Evolutionary conservation across 2,329 filamentous ascomycete species (phyloP), one percentile per base, ranked within the genome.

Genomic region (Dichotomopilus funicola): DNA sequence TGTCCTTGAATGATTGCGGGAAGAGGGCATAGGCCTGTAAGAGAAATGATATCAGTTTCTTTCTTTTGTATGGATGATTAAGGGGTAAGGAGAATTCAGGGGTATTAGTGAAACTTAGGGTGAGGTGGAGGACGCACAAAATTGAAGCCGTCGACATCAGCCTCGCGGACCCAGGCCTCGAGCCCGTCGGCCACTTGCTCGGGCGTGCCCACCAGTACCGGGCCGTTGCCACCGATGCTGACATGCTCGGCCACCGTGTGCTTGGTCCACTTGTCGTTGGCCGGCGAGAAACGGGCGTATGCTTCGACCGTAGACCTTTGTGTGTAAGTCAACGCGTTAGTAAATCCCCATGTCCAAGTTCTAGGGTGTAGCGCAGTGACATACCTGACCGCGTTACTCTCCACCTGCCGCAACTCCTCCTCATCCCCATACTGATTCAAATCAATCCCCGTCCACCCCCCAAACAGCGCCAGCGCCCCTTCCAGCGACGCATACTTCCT

Each of bases 361-460:
- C 3, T 13, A 7, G 46, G 38, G 34, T 34, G 38, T 10, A 34
- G 34, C 46, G 37, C 33, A 19, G 38, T 36, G 1, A 36, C 47
- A 7, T 27, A 50, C 19, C 48, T 34, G 19, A 50, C 36, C 2
- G 48, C 48, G 19, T 50, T 50, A 38, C 48, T 50, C 48, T 50
- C 48, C 27, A 50, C 48, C 11, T 50, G 48, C 10, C 48, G 48
- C 48, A 50, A 33, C 37, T 50, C 48, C 48, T 50, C 13, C 19
- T 50, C 48, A 38, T 50, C 48, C 11, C 27, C 37, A n/a, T 50
- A 50, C 37, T 42, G 19, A 6, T 34, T 31, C 19, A 50, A 38
- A 33, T 50, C 48, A 31, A 50, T 50, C 11, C 48, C 48, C 37
- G 48, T 50, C 48, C 48, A 50, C n/a, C 48, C 48, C 27, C 48